Base-by-base conservation (phyloP, 2,329 filamentous ascomycete species). In the Elsinoe arachidis region DNA sequence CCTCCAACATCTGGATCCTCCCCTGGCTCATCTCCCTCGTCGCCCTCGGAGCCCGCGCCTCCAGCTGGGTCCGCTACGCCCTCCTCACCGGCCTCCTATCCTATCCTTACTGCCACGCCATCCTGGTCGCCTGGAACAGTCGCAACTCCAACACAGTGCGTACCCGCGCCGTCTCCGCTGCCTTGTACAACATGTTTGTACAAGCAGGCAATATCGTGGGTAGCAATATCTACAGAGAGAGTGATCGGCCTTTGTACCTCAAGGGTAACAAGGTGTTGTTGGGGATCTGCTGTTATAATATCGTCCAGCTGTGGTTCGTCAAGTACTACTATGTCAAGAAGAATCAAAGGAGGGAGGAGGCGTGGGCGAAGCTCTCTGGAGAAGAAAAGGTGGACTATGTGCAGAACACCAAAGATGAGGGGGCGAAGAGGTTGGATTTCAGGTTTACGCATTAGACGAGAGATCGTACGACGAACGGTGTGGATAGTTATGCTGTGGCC, bases 181-280 rank as follows among this genome's bases (percentile, higher is more conserved):
- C 73, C 0, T 33, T 75, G 34, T 76, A 76, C 65, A 75, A 76
- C 56, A 74, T 77, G 68, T 69, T 72, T 44, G 73, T 78, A 3
- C 77, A 80, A 63, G 64, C 74, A 1, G 74, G 74, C 30, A 73
- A 73, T 23, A 74, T 78, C 37, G 73, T 76, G 39, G 69, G 69
- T 3, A 70, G 71, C 0, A 76, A 79, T 53, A 76, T 80, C 51
- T 79, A 79, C 63, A 72, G 76, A 17, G 66, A 71, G 58, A 70
- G 78, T 57, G 74, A 79, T 51, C 67, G 69, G 55, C 77, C 75
- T 1, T 66, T 72, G 6, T 78, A 75, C 56, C 67, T 70, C 5
- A 69, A 73, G 0, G 75, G 74, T 1, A 77, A 77, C 54, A 61
- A 59, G 6, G 63, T 66, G 1, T 44, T 72, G 10, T 55, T 72